Evolutionary conservation across 352 stramenopile genomes (phyloP).

Genomic region (Albugo candida): DNA sequence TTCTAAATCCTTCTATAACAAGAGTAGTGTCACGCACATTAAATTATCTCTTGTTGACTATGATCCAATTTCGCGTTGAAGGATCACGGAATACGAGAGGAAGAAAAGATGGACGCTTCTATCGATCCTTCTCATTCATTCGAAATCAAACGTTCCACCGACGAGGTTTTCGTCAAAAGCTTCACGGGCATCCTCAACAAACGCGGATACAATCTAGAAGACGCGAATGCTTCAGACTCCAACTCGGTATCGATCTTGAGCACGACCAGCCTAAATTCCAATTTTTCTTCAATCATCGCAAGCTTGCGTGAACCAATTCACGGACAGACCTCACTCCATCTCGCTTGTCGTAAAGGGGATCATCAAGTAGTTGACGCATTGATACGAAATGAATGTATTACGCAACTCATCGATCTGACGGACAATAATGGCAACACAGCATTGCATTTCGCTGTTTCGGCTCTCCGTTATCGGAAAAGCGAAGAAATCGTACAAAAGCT

Average conservation of each 20-base stretch:
- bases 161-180: conserved; percentile 22
- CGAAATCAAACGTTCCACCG: background rate
- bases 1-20: too few species aligned
- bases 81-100: too few species aligned
- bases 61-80: too few species aligned
- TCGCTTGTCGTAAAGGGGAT: conserved; percentile 55
- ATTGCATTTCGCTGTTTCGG: conserved; percentile 52
- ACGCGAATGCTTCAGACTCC: conserved; percentile 18
- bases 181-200: conserved; percentile 64
- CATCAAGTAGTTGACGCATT: conserved; percentile 47
- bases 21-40: too few species aligned
- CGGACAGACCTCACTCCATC: conserved; percentile 55
- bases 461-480: conserved; percentile 28
- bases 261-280: conserved; percentile 36
- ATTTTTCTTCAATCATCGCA: conserved; percentile 47
- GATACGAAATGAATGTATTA: conserved; percentile 39
- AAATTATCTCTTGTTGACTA: too few species aligned
- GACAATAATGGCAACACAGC: conserved; percentile 70
- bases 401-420: conserved; percentile 41
- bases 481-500: conserved; percentile 25
- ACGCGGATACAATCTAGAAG: conserved; percentile 63
- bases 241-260: conserved; percentile 39
- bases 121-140: too few species aligned
- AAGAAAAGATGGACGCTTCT: too few species aligned
- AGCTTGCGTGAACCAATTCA: conserved; percentile 49